Evolutionary conservation across 495 filamentous ascomycete species (phyloP).

Genomic region (Letharia columbiana): DNA sequence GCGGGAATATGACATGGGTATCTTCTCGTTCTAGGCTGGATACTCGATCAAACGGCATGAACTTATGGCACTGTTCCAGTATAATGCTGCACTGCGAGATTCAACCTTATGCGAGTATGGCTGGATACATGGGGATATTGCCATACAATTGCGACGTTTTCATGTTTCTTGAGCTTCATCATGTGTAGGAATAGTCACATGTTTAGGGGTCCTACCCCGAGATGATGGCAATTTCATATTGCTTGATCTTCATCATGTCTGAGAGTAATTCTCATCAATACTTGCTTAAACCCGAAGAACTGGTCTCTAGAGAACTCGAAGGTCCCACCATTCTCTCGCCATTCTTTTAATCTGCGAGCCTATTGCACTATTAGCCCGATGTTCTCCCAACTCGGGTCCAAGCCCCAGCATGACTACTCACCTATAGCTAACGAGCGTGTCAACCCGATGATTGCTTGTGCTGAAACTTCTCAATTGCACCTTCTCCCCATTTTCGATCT

Average conservation of each 20-base stretch:
- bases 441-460: constrained; percentile 85
- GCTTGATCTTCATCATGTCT: background rate
- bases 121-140: no score
- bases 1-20: no score
- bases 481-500: constrained; percentile 92
- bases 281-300: background rate
- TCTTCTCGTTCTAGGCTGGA: no score
- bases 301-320: background rate
- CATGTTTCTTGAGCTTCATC: no score
- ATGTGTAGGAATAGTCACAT: no score
- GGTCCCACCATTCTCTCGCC: background rate
- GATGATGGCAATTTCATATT: background rate
- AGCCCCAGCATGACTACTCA: background rate
- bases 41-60: no score
- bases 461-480: constrained; percentile 93
- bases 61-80: no score
- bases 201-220: no score
- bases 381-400: background rate
- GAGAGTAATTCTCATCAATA: background rate
- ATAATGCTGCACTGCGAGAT: no score
- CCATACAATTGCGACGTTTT: no score
- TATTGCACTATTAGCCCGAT: background rate
- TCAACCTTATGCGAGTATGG: no score
- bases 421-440: constrained; percentile 89
- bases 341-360: constrained; percentile 12